Evolutionary conservation across 202 grass and related monocot genomes (phyloP).

Genomic region (Sporobolus alterniflorus): DNA sequence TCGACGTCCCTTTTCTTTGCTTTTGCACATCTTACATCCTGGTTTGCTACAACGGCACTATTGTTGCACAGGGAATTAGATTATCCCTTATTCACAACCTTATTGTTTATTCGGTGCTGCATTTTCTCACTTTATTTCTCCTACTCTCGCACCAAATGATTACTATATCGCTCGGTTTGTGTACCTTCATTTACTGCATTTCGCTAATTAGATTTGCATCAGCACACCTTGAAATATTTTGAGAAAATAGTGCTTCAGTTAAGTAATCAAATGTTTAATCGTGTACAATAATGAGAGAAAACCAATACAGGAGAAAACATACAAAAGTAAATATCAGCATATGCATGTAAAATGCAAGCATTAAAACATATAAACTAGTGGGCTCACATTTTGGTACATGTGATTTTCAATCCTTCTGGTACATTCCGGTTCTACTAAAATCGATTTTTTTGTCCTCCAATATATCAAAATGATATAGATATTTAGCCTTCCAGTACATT

Average conservation of each 20-base stretch:
- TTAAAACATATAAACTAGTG: neutral
- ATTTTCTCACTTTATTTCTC: neutral
- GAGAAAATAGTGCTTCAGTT: neutral
- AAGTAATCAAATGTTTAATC: neutral
- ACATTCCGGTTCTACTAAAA: too few species aligned
- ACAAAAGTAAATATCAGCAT: neutral
- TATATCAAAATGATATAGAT: neutral
- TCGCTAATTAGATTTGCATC: neutral
- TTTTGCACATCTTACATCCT: slow-evolving; percentile 1
- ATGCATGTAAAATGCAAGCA: too few species aligned
- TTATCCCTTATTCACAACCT: neutral
- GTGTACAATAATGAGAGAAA: neutral
- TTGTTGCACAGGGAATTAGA: neutral
- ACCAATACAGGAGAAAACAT: too few species aligned
- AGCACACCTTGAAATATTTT: neutral
- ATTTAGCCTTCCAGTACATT: neutral
- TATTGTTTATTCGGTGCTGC: neutral
- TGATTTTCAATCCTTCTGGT: neutral
- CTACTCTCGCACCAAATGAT: neutral
- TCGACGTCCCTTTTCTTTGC: slow-evolving; percentile 1
- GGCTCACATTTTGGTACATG: neutral
- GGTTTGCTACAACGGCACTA: slow-evolving; percentile 24
- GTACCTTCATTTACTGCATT: neutral
- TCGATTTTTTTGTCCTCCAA: too few species aligned
- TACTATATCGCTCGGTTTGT: neutral